These are phyloP conservation scores for Alternaria metachromatica DNA, from an alignment of 2,329 filamentous ascomycete genomes.

Conservation along the genomic window DNA sequence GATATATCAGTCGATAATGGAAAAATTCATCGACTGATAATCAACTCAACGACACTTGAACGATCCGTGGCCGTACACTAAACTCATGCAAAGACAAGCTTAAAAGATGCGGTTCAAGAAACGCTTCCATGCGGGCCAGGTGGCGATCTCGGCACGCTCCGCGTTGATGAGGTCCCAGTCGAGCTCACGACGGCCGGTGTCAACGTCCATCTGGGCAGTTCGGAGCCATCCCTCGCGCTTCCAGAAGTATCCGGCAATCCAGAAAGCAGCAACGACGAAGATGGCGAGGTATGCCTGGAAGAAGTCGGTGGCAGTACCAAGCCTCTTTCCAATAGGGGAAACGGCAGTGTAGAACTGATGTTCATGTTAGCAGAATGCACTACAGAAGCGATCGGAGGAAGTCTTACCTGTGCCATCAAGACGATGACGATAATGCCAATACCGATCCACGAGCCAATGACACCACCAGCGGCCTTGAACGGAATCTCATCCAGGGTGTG, in stretches of 20 bases:
- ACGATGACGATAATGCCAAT: slow-evolving; percentile 49
- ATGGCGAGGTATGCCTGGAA: slow-evolving; percentile 57
- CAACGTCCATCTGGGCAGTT: slow-evolving; percentile 68
- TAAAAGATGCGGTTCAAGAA: slow-evolving; percentile 36
- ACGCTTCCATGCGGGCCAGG: slow-evolving; percentile 60
- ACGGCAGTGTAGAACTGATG: slow-evolving; percentile 50
- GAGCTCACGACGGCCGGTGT: slow-evolving; percentile 68
- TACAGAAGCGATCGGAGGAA: background rate
- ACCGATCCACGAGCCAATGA: slow-evolving; percentile 51
- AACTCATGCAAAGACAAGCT: background rate
- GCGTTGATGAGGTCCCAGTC: slow-evolving; percentile 70
- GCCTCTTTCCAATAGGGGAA: slow-evolving; percentile 36
- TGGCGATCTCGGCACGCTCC: slow-evolving; percentile 58
- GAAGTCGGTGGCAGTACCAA: slow-evolving; percentile 51
- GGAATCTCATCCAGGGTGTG: slow-evolving; percentile 54
- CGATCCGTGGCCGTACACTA: background rate
- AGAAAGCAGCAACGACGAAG: slow-evolving; percentile 54
- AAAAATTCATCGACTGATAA: background rate
- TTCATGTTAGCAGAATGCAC: slow-evolving; percentile 3
- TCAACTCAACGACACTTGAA: background rate
- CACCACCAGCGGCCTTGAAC: slow-evolving; percentile 51
- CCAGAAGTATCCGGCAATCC: slow-evolving; percentile 64
- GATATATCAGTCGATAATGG: background rate
- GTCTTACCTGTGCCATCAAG: slow-evolving; percentile 48
- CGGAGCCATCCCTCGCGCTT: slow-evolving; percentile 68